Percentiles rank a stretch among this genome's conserved stretches.
phyloP scores from a whole-genome alignment of 129 eudicot species.

The Flaveria robusta region DNA sequence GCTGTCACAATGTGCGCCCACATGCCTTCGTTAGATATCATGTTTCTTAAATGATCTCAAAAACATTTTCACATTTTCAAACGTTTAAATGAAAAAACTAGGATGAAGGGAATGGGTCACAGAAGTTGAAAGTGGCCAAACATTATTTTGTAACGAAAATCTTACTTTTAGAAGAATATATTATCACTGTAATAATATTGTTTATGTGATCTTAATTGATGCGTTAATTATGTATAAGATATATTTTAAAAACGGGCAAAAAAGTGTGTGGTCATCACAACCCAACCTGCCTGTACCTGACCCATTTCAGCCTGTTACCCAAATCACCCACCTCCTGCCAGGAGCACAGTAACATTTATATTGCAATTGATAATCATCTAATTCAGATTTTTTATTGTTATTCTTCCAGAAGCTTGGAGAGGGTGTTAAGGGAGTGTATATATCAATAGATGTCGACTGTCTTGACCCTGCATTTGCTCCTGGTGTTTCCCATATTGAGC shows the following conservation, averaged over 20 bases:
- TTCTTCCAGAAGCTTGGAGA: constrained; percentile 85
- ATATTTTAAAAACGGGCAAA: background rate
- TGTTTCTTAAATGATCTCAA: background rate
- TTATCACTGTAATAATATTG: no score
- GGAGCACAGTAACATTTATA: background rate
- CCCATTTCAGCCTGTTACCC: background rate
- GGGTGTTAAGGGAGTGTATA: constrained; percentile 91
- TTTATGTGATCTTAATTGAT: no score
- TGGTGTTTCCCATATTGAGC: constrained; percentile 94
- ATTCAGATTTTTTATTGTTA: constrained; percentile 13
- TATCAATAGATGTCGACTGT: constrained; percentile 85
- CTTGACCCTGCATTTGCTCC: constrained; percentile 99
- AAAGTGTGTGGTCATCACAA: background rate
- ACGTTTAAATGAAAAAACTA: background rate
- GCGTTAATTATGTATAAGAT: no score
- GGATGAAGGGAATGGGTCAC: background rate
- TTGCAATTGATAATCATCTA: constrained; percentile 5
- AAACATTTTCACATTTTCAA: background rate
- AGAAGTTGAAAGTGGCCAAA: background rate
- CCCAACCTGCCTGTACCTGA: background rate
- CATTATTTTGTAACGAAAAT: no score
- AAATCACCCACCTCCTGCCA: background rate
- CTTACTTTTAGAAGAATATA: no score
- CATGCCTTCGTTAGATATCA: background rate
- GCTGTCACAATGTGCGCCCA: constrained; percentile 15